Conservation (phyloP, 108 stramenopile genomes). For the Cylindrotheca closterium region DNA sequence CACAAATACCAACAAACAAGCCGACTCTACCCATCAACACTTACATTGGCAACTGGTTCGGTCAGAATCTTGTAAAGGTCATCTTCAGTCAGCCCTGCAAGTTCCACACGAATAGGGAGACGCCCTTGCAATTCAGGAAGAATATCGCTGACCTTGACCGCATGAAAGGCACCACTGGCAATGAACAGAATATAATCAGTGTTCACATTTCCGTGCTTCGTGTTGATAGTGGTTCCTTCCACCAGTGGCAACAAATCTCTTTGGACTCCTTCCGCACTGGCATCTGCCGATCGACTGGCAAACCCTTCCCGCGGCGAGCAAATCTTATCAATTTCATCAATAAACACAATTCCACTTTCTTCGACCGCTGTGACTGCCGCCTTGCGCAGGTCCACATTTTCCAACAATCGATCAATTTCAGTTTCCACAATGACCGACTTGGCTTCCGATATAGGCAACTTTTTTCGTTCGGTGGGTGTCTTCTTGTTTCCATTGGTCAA, state of each 20-base stretch:
- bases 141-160: conserved; percentile 96
- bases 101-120: conserved; percentile 98
- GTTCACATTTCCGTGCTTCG: conserved; percentile 98
- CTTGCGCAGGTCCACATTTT: conserved; percentile 88
- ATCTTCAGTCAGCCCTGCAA: conserved; percentile 95
- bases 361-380: conserved; percentile 95
- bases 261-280: conserved; percentile 98
- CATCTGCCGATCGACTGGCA: conserved; percentile 88
- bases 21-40: conserved; percentile 3
- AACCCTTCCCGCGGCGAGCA: conserved; percentile 78
- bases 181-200: conserved; percentile 99
- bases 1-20: background rate
- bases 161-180: conserved; percentile 91
- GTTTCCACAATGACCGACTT: conserved; percentile 88
- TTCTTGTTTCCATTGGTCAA: conserved; percentile 52
- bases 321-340: conserved; percentile 99
- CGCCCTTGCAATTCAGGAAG: conserved; percentile 98
- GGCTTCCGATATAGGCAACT: conserved; percentile 88
- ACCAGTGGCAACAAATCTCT: conserved; percentile 97
- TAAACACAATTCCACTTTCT: conserved; percentile 98
- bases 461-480: conserved; percentile 73
- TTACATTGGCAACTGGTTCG: conserved; percentile 96
- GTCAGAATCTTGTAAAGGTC: conserved; percentile 99
- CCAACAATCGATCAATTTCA: conserved; percentile 92
- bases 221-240: conserved; percentile 95